Evolutionary conservation across 2,329 filamentous ascomycete species (phyloP).

Genomic region (Aspergillus udagawae): DNA sequence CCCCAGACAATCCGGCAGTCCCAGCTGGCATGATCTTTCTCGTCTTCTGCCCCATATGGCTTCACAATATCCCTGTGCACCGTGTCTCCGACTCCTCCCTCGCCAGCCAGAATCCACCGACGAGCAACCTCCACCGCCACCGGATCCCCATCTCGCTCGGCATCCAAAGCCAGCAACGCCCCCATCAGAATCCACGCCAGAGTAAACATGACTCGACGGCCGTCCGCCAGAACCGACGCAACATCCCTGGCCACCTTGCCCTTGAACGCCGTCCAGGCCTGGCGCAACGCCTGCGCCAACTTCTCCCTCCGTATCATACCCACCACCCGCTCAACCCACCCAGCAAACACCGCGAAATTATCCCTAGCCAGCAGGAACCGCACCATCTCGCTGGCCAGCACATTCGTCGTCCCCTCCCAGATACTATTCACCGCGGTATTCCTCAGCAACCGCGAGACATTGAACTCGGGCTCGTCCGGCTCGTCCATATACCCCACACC

Average conservation of each 20-base stretch:
- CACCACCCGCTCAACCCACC: constrained; percentile 41
- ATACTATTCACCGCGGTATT: constrained; percentile 57
- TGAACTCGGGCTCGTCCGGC: constrained; percentile 55
- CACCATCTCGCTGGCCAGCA: constrained; percentile 56
- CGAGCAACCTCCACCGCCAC: constrained; percentile 32
- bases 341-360: constrained; percentile 28
- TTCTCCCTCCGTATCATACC: constrained; percentile 7
- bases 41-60: not conserved
- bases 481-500: constrained; percentile 40
- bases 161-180: constrained; percentile 37
- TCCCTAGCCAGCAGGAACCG: constrained; percentile 27
- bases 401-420: constrained; percentile 71
- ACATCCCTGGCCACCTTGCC: constrained; percentile 7
- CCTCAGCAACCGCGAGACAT: constrained; percentile 62
- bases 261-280: constrained; percentile 16
- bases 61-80: constrained; percentile 22
- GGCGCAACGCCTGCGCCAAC: constrained; percentile 7
- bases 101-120: constrained; percentile 32
- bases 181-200: constrained; percentile 35
- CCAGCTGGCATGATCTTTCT: constrained; percentile 18
- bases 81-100: constrained; percentile 25
- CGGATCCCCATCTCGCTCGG: constrained; percentile 27
- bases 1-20: constrained; percentile 31
- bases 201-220: constrained; percentile 29
- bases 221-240: constrained; percentile 19